Evolutionary conservation across 1,139 yeast species (phyloP).

Genomic region (Wickerhamiella pararugosa): DNA sequence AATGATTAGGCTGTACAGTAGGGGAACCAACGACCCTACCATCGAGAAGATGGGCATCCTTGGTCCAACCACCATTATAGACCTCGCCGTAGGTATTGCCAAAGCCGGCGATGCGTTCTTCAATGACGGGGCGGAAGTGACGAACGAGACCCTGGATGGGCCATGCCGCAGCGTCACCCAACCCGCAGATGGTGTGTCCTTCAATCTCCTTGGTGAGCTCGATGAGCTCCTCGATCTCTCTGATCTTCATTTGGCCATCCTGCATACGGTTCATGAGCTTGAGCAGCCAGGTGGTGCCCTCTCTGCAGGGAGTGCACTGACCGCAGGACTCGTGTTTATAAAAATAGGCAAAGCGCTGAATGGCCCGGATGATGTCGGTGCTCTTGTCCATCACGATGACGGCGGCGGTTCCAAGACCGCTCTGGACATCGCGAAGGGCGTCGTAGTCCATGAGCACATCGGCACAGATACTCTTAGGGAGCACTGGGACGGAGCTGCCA

Average conservation of each 20-base stretch:
- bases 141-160: conserved; percentile 77
- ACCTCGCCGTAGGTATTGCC: conserved; percentile 32
- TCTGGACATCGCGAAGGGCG: conserved; percentile 68
- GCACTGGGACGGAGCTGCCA: conserved; percentile 72
- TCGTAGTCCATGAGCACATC: conserved; percentile 72
- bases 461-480: conserved; percentile 53
- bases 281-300: conserved; percentile 76
- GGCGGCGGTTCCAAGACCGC: conserved; percentile 85
- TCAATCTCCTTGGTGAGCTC: conserved; percentile 76
- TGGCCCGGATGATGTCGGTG: conserved; percentile 70
- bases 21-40: conserved; percentile 59
- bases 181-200: conserved; percentile 82
- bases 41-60: conserved; percentile 42
- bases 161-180: conserved; percentile 92
- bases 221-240: conserved; percentile 68
- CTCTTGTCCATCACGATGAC: conserved; percentile 80
- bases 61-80: conserved; percentile 66
- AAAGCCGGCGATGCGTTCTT: conserved; percentile 48
- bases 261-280: conserved; percentile 74
- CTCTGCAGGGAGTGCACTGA: conserved; percentile 90
- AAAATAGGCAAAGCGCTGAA: conserved; percentile 67
- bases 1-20: conserved; percentile 11
- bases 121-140: conserved; percentile 69
- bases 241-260: conserved; percentile 60
- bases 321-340: conserved; percentile 89